Base-by-base conservation (phyloP, 2,329 filamentous ascomycete genomes). In the Fonsecaea pedrosoi region DNA sequence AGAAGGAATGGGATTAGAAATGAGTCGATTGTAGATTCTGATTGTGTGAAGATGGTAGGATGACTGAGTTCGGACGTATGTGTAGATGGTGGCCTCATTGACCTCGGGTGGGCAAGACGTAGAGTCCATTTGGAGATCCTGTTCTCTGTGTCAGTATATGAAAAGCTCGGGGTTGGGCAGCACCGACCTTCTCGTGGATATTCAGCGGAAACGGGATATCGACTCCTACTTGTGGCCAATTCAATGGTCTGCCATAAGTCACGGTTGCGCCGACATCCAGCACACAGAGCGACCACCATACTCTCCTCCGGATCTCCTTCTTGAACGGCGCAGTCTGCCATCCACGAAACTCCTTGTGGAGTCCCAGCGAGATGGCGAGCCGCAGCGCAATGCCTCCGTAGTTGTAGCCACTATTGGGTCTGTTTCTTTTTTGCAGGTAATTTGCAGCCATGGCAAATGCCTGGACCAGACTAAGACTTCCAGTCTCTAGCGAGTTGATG, bases 211-310 rank as follows among this genome's bases (percentile, higher is more conserved):
- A 67, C 9, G 64, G 59, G 10, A 67, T 69, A 32, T 71, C 69
- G 32, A 71, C 69, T 53, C 78, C 78, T 13, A 80, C 77, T 45
- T 79, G 77, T 3, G 82, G 82, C 61, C 81, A 77, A 21, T 81
- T 76, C 59, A 84, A 77, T 0, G 83, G 82, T 38, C 83, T 78
- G 25, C 81, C 81, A 68, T 84, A 84, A 0, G 83, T 84, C 60
- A 84, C 81, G 30, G 80, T 80, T 13, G 82, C 82, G n/a, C 83
- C 83, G 75, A 80, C 81, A 71, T 86, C 84, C 30, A 86, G 74
- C 66, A 83, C 85, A 71, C 86, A 86, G 1, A 86, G 79, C 35
- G 82, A 85, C 84, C 84, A 86, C 84, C 84, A 86, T 34, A 81
- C 66, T 59, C 79, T 73, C 65, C 79, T 71, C 53, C 79, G 75